Evolutionary conservation across 495 filamentous ascomycete species (phyloP), one percentile per base, ranked within the genome.

Genomic region (Cryomyces minteri): DNA sequence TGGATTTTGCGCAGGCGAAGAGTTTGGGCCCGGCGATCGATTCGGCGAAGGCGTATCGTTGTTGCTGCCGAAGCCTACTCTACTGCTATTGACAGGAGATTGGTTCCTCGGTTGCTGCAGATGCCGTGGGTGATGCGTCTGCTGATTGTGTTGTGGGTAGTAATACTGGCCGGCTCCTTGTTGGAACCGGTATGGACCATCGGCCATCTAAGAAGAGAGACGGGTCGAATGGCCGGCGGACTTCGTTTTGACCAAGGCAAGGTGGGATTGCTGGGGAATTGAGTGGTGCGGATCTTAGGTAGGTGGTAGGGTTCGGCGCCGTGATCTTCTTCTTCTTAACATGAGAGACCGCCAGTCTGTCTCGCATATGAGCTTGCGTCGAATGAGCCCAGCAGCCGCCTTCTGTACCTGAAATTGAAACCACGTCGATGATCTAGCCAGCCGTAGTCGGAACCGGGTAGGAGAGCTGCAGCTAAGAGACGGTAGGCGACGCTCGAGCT

Each of bases 111-210:
- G 55, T 25, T 25, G 18, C 18, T 25, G 18, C 18, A 25, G 18
- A 2, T 25, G 18, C 31, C 69, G 57, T 53, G 70, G 68, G 49
- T 66, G 65, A 58, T 66, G 67, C 37, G 50, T 66, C 43, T 58
- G 58, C 47, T 74, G 70, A 34, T 64, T 56, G 59, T 74, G 67
- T 50, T 71, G 64, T 60, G 68, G 66, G 52, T 70, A 78, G 58
- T 66, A 72, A 58, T 72, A 76, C 58, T 72, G 74, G 62, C 74
- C 72, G 67, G 72, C 68, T 64, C 73, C 73, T 71, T 79, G 74
- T 66, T 76, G 74, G 71, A 77, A 81, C 64, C 77, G 76, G 69
- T 80, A 76, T 60, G 69, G 70, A 78, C 76, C 81, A 83, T 87
- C 81, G 74, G 82, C 81, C 81, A 86, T 86, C 25, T 41, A 41